A percentile compares a stretch with the other conserved stretches of the same genome.
Conservation (phyloP, 345 rosid genomes). For the Crucihimalaya himalaica region DNA sequence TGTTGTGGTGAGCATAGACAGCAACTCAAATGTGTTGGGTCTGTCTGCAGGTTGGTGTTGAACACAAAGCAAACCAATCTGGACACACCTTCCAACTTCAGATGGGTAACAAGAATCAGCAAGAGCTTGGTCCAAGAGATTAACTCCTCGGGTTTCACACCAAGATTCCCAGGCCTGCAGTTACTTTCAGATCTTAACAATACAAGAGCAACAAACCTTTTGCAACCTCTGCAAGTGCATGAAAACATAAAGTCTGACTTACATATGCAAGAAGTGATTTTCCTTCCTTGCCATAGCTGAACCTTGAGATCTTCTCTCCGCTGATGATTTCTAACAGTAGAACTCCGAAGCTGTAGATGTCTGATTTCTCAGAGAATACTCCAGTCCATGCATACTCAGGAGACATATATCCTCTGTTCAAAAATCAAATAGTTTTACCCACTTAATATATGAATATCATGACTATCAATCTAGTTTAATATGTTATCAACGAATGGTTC, state of each 20-base stretch:
- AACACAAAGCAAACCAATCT: slow-evolving; percentile 31
- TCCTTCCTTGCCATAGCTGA: slow-evolving; percentile 20
- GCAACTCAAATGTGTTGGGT: slow-evolving; percentile 20
- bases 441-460: background rate
- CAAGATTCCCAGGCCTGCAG: slow-evolving; percentile 32
- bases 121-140: slow-evolving; percentile 27
- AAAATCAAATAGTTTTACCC: background rate
- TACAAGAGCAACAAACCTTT: background rate
- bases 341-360: slow-evolving; percentile 66
- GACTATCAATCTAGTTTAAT: background rate
- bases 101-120: background rate
- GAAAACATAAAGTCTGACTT: background rate
- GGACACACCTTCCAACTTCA: slow-evolving; percentile 28
- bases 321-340: slow-evolving; percentile 56
- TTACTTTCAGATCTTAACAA: background rate
- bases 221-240: background rate
- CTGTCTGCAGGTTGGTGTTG: slow-evolving; percentile 31
- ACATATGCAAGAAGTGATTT: slow-evolving; percentile 30
- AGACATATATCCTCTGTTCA: slow-evolving; percentile 68
- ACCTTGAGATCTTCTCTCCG: slow-evolving; percentile 44
- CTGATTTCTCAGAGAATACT: slow-evolving; percentile 59
- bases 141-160: slow-evolving; percentile 3
- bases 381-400: slow-evolving; percentile 72
- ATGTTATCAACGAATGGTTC: background rate
- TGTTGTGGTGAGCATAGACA: slow-evolving; percentile 25